These are phyloP conservation scores for Aphanomyces invadans DNA, from an alignment of 352 stramenopile genomes.

Conservation along the genomic window DNA sequence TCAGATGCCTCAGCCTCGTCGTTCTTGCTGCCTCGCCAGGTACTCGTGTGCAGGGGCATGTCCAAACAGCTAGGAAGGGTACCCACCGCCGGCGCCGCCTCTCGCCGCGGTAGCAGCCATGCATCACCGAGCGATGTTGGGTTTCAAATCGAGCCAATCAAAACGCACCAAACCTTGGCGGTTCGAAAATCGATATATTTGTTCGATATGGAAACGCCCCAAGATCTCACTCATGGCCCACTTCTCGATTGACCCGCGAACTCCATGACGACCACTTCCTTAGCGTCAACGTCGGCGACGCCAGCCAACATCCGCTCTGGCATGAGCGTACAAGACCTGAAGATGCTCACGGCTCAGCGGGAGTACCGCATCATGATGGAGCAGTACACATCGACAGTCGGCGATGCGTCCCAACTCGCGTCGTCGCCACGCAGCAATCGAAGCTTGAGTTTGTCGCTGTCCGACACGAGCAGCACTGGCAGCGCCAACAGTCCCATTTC, in stretches of 20 bases:
- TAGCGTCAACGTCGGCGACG: not conserved
- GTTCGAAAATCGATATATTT: not conserved
- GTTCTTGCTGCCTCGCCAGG: too few relatives aligned
- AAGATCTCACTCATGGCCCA: not conserved
- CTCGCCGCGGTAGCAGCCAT: too few relatives aligned
- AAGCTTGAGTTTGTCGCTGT: conserved; percentile 24
- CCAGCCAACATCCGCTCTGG: conserved; percentile 44
- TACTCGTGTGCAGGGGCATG: too few relatives aligned
- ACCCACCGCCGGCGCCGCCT: too few relatives aligned
- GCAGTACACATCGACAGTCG: conserved; percentile 29
- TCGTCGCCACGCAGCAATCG: conserved; percentile 33
- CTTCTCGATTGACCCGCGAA: not conserved
- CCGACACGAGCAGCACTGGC: conserved; percentile 12
- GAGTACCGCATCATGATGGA: conserved; percentile 54
- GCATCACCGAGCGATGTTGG: too few relatives aligned
- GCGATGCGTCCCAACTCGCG: not conserved
- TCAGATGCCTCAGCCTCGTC: too few relatives aligned
- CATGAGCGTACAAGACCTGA: conserved; percentile 81
- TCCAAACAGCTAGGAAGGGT: too few relatives aligned
- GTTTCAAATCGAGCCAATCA: not conserved
- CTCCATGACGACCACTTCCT: not conserved
- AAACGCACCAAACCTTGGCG: not conserved
- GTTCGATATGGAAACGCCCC: conserved; percentile 5
- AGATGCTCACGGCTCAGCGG: conserved; percentile 72
- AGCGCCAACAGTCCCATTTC: conserved; percentile 26